Base-by-base conservation (phyloP, 2,329 filamentous ascomycete species). In the Chaetomium strumarium region DNA sequence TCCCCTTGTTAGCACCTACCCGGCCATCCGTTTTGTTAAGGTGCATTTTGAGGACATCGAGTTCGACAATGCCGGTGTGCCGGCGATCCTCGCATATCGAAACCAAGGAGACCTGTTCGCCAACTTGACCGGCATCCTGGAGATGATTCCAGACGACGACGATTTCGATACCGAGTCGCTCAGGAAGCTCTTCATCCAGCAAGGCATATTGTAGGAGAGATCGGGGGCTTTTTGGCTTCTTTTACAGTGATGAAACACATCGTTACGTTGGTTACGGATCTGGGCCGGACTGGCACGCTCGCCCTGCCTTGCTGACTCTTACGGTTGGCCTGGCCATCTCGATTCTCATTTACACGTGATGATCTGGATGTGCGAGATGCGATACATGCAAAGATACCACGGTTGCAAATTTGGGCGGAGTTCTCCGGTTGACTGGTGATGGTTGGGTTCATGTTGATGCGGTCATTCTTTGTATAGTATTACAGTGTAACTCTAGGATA, bases 1-100 rank as follows among this genome's bases (percentile, higher is more conserved):
- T 48, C 85, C 86, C 1, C 77, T 97, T 29, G 90, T 95, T 39
- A 75, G 78, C 56, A 75, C 80, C 55, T 76, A 96, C 65, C 77
- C 81, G 19, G 79, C 83, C 10, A 80, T 88, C 33, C 89, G 88
- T 65, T 97, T 99, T 66, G 80, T 97, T 72, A 95, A 92, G 72
- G 80, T 97, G 44, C 85, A 95, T 70, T 89, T 90, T 67, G 84
- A 88, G 57, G 91, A 96, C 53, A 95, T 96, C 36, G 91, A 97
- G 68, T 96, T 97, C 76, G 90, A 96, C 67, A 83, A 87, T 53
- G 87, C 90, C 31, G 85, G 86, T 42, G 87, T 96, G 2, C 93
- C 93, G 0, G 90, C 93, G 4, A 76, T 97, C 36, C 76, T 97
- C 45, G 92, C 88, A 11, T 99, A 99, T 74, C 84, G 84, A 53